Conservation (phyloP, 805 yeast species). For the Trichomonascus vanleenenianus region DNA sequence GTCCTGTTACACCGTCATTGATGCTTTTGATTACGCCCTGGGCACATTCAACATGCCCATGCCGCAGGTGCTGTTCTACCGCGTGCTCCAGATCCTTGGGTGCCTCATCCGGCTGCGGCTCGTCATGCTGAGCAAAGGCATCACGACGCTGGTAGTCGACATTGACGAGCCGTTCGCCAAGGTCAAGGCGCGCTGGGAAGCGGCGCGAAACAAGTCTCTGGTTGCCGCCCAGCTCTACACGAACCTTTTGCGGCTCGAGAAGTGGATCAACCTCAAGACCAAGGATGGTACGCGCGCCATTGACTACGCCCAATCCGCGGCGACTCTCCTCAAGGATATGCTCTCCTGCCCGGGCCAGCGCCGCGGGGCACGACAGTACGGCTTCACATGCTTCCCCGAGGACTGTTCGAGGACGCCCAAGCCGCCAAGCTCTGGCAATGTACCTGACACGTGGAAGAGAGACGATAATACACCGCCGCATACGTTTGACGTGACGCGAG, state of each 20-base stretch:
- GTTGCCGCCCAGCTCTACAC: background rate
- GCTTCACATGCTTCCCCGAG: too few species aligned
- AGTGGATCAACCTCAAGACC: background rate
- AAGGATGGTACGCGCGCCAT: too few species aligned
- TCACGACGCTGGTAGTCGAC: conserved; percentile 17
- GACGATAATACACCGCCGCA: too few species aligned
- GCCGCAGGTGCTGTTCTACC: conserved; percentile 5
- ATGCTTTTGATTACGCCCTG: background rate
- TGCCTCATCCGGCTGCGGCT: conserved; percentile 12
- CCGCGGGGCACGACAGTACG: too few species aligned
- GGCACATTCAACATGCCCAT: background rate
- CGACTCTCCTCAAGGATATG: too few species aligned
- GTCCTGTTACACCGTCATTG: background rate
- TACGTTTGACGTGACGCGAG: too few species aligned
- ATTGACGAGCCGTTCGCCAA: conserved; percentile 19
- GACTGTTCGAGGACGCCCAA: too few species aligned
- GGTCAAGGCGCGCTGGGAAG: conserved; percentile 22
- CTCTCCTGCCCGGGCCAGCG: too few species aligned
- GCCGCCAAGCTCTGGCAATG: too few species aligned
- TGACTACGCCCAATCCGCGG: too few species aligned
- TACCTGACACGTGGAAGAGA: too few species aligned
- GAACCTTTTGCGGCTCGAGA: background rate
- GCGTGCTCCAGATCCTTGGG: conserved; percentile 15
- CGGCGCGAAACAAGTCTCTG: background rate
- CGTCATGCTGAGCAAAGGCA: conserved; percentile 2